phyloP scores from a whole-genome alignment of 2,329 filamentous ascomycete species.

The Trichoderma aggressivum region DNA sequence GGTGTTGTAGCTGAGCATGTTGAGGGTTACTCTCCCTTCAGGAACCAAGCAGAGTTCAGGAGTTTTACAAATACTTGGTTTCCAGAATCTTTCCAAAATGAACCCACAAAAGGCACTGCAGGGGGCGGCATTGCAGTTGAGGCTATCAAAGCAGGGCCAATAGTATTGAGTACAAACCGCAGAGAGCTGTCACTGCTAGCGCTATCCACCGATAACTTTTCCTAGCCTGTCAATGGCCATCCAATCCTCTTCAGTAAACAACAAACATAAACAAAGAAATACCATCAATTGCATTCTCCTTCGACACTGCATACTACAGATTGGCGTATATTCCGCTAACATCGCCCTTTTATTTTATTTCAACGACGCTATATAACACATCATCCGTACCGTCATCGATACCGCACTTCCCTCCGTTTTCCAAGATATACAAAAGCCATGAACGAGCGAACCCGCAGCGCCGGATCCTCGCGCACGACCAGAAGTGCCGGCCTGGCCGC shows the following conservation, averaged over 20 bases:
- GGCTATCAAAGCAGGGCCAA: background rate
- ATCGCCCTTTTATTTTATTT: background rate
- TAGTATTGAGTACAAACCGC: background rate
- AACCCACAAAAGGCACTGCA: background rate
- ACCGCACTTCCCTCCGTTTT: background rate
- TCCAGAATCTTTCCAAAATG: background rate
- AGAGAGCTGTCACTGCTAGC: background rate
- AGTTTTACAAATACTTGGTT: background rate
- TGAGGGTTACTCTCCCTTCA: background rate
- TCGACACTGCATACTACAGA: background rate
- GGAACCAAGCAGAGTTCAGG: background rate
- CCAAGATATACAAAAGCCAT: background rate
- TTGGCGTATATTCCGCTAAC: background rate
- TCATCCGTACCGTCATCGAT: background rate
- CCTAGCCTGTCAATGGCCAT: background rate
- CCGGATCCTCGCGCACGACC: conserved; percentile 8
- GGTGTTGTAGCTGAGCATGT: background rate
- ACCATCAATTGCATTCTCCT: background rate
- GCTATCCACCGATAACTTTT: background rate
- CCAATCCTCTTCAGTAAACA: background rate
- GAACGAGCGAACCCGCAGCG: conserved; percentile 16
- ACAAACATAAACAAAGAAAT: background rate
- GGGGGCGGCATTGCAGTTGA: background rate
- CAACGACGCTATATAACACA: background rate
- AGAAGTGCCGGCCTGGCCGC: conserved; percentile 8